Evolutionary conservation across 1,284 basidiomycete species (phyloP).

Genomic region (Acaromyces ingoldii): DNA sequence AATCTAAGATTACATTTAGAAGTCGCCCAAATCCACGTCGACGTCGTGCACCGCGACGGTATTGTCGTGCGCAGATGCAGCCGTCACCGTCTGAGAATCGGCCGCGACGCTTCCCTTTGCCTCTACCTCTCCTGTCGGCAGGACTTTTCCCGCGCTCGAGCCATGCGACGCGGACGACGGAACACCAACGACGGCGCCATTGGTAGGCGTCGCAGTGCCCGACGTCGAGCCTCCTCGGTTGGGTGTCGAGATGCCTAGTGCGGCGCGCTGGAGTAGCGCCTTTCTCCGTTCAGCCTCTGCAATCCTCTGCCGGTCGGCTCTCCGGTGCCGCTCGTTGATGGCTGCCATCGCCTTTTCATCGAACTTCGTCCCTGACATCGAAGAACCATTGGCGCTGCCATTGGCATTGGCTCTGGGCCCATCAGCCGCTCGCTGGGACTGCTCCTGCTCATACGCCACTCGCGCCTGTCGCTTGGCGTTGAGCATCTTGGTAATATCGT

Average conservation of each 20-base stretch:
- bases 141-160: neutral
- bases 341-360: constrained; percentile 63
- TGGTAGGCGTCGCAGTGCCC: neutral
- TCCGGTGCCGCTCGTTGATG: constrained; percentile 82
- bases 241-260: constrained; percentile 14
- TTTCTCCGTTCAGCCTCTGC: constrained; percentile 66
- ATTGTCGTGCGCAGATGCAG: constrained; percentile 1
- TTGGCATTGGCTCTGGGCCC: neutral
- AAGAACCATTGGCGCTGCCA: neutral
- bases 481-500: constrained; percentile 32
- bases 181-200: constrained; percentile 1
- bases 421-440: too few relatives aligned
- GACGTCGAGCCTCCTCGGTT: too few relatives aligned
- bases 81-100: neutral
- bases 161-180: neutral
- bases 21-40: constrained; percentile 54
- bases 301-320: constrained; percentile 71
- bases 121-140: neutral
- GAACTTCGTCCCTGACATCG: constrained; percentile 20
- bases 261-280: constrained; percentile 62
- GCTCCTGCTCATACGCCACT: constrained; percentile 4
- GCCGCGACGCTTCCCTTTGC: neutral
- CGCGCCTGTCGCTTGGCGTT: constrained; percentile 19
- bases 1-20: too few relatives aligned
- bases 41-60: constrained; percentile 22